Evolutionary conservation across 495 filamentous ascomycete species (phyloP).

Genomic region (Aspergillus haitiensis): DNA sequence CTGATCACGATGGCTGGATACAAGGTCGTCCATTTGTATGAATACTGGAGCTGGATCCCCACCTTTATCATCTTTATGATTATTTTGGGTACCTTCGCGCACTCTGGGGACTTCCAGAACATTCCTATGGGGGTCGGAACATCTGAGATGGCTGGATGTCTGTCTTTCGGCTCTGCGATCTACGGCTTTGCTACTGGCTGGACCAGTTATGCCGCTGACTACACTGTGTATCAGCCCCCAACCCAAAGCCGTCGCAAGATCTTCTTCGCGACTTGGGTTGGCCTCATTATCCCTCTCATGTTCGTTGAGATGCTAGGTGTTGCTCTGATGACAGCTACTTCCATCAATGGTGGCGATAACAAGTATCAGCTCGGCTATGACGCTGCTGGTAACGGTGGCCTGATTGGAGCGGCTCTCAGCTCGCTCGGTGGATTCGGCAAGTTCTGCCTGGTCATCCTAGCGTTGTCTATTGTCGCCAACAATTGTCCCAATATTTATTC

Average conservation of each 20-base stretch:
- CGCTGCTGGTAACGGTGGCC: conserved; percentile 64
- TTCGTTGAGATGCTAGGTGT: conserved; percentile 81
- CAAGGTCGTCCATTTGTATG: conserved; percentile 77
- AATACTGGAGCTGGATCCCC: conserved; percentile 78
- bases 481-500: conserved; percentile 92
- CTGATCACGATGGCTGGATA: conserved; percentile 75
- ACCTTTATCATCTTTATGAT: conserved; percentile 77
- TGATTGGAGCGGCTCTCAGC: conserved; percentile 67
- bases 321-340: conserved; percentile 66
- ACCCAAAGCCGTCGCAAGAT: conserved; percentile 57
- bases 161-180: conserved; percentile 72
- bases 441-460: conserved; percentile 79
- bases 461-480: conserved; percentile 77
- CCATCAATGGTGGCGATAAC: conserved; percentile 46
- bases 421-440: conserved; percentile 73
- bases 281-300: conserved; percentile 68
- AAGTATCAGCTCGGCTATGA: conserved; percentile 62
- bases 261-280: conserved; percentile 69
- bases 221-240: conserved; percentile 78
- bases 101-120: conserved; percentile 70
- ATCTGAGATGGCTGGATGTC: conserved; percentile 61
- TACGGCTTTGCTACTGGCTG: conserved; percentile 81
- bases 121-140: conserved; percentile 63
- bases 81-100: conserved; percentile 69
- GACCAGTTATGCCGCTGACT: conserved; percentile 78